These are phyloP conservation scores for Hygrocybe coccinea DNA, from an alignment of 768 basidiomycete species.

Conservation along the genomic window DNA sequence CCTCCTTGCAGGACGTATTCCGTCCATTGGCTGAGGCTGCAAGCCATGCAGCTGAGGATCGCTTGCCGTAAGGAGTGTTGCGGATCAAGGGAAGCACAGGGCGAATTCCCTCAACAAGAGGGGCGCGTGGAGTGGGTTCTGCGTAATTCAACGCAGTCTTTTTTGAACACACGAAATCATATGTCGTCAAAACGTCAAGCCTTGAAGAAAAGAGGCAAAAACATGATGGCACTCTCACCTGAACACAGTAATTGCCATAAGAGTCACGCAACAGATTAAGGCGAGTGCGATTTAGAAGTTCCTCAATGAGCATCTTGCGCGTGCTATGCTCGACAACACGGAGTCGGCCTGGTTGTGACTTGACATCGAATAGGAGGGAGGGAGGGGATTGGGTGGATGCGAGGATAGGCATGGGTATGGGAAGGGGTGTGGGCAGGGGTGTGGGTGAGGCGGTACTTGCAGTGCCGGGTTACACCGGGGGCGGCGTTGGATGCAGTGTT, in stretches of 20 bases:
- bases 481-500: neutral
- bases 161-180: no score
- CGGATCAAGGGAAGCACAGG: conserved; percentile 98
- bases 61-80: conserved; percentile 98
- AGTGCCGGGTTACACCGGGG: neutral
- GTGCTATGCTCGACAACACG: conserved; percentile 96
- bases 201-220: no score
- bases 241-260: conserved; percentile 94
- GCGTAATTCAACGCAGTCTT: conserved; percentile 97
- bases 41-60: conserved; percentile 99
- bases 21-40: conserved; percentile 86
- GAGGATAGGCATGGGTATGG: neutral
- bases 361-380: no score
- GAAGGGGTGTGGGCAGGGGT: neutral
- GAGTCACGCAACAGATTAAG: conserved; percentile 93
- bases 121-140: conserved; percentile 82
- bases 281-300: conserved; percentile 88
- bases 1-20: conserved; percentile 76
- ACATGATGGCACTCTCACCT: conserved; percentile 41
- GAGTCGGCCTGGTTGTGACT: conserved; percentile 27
- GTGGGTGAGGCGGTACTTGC: neutral
- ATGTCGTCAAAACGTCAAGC: no score
- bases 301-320: conserved; percentile 91
- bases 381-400: neutral
- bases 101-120: conserved; percentile 94